phyloP scores from a whole-genome alignment of 2,329 filamentous ascomycete species.

The Drechslerella dactyloides region DNA sequence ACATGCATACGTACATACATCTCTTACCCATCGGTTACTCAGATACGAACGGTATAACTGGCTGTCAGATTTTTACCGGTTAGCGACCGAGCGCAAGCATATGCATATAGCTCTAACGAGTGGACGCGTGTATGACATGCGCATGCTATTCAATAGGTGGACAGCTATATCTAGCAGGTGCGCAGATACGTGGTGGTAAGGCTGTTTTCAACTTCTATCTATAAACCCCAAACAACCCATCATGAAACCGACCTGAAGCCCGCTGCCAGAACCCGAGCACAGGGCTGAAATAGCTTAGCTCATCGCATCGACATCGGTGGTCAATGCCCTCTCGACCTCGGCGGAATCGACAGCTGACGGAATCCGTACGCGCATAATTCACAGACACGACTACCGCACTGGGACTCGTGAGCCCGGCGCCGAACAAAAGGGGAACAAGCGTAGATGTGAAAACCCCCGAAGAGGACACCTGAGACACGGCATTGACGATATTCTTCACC shows the following conservation, averaged over 20 bases:
- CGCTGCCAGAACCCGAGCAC: neutral
- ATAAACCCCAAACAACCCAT: conserved; percentile 31
- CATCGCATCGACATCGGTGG: too few relatives aligned
- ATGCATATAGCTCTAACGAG: too few relatives aligned
- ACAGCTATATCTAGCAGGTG: conserved; percentile 13
- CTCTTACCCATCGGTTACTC: neutral
- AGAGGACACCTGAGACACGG: conserved; percentile 44
- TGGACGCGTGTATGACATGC: neutral
- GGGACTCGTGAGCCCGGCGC: neutral
- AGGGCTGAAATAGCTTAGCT: neutral
- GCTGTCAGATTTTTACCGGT: neutral
- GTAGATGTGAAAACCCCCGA: conserved; percentile 18
- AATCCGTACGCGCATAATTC: too few relatives aligned
- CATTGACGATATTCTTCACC: conserved; percentile 31
- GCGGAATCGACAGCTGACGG: too few relatives aligned
- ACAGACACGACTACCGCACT: too few relatives aligned
- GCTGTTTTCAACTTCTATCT: conserved; percentile 21
- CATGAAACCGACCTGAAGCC: conserved; percentile 40
- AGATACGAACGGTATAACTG: neutral
- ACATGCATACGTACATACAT: neutral
- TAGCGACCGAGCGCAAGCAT: neutral
- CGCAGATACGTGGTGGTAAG: neutral
- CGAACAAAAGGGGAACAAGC: conserved; percentile 38
- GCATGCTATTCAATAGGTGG: neutral
- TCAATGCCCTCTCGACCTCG: too few relatives aligned